Percentiles rank a stretch among this genome's conserved stretches.
Evolutionary conservation across 306 rosid genomes (phyloP).

Genomic region (Lathyrus aphaca): DNA sequence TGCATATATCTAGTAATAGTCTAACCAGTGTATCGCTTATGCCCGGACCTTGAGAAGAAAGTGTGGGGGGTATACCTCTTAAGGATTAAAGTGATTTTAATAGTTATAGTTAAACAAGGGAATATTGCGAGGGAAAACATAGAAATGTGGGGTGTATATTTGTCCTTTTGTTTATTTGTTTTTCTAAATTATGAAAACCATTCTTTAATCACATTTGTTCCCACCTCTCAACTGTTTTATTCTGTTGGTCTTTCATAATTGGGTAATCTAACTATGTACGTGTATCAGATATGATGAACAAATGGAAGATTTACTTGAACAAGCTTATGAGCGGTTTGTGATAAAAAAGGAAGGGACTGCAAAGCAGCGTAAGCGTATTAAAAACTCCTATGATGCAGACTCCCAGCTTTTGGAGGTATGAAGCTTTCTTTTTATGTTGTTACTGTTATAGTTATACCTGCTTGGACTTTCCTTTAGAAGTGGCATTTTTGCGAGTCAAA

Average conservation of each 20-base stretch:
- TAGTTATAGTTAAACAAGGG: conserved; percentile 6
- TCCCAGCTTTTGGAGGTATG: conserved; percentile 73
- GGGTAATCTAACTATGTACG: conserved; percentile 2
- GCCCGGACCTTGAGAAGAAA: background rate
- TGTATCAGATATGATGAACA: conserved; percentile 71
- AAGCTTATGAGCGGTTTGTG: conserved; percentile 77
- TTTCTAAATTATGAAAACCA: background rate
- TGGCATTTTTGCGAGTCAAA: conserved; percentile 5
- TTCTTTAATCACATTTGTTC: background rate
- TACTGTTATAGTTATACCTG: background rate
- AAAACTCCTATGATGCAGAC: conserved; percentile 56
- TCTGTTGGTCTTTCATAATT: background rate
- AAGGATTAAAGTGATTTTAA: background rate
- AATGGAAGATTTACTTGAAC: conserved; percentile 76
- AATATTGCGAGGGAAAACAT: background rate
- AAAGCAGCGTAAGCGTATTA: conserved; percentile 81
- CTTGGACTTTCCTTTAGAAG: background rate
- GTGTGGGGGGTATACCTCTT: background rate
- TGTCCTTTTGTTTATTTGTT: conserved; percentile 15
- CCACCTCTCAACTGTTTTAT: background rate
- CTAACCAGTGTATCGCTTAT: background rate
- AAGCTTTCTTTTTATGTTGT: conserved; percentile 15
- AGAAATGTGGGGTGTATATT: background rate
- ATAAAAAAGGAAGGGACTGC: conserved; percentile 77
- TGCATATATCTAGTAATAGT: conserved; percentile 5